Conservation (phyloP, 2,329 filamentous ascomycete genomes). For the Lasiodiplodia citricola region DNA sequence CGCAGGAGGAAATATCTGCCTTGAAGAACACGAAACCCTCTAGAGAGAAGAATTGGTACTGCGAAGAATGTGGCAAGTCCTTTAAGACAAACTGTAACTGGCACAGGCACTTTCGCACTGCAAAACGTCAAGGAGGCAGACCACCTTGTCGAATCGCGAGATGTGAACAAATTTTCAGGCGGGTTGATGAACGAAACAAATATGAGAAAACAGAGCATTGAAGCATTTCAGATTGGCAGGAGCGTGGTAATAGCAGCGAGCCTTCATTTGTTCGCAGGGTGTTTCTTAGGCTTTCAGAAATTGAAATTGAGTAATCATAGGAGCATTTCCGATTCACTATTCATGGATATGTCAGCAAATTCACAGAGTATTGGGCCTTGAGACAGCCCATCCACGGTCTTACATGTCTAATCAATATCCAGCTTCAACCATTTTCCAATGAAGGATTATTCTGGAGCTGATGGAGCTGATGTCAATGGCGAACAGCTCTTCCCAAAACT, state of each 20-base stretch:
- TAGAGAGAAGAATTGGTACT: neutral
- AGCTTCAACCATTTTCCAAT: too few relatives aligned
- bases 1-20: too few relatives aligned
- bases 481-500: neutral
- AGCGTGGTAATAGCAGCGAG: too few relatives aligned
- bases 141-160: neutral
- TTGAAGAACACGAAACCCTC: neutral
- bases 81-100: neutral
- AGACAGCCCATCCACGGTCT: fast-evolving
- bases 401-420: too few relatives aligned
- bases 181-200: neutral
- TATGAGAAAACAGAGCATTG: neutral
- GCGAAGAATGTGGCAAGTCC: neutral
- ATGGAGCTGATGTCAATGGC: too few relatives aligned
- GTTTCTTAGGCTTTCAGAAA: too few relatives aligned
- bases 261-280: too few relatives aligned
- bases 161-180: neutral
- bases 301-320: too few relatives aligned
- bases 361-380: too few relatives aligned
- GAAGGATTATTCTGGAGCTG: too few relatives aligned
- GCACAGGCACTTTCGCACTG: neutral
- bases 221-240: neutral
- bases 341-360: too few relatives aligned
- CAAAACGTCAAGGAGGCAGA: neutral
- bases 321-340: too few relatives aligned